Evolutionary conservation across 1,284 basidiomycete genomes (phyloP).

Genomic region (Heliocybe sulcata): DNA sequence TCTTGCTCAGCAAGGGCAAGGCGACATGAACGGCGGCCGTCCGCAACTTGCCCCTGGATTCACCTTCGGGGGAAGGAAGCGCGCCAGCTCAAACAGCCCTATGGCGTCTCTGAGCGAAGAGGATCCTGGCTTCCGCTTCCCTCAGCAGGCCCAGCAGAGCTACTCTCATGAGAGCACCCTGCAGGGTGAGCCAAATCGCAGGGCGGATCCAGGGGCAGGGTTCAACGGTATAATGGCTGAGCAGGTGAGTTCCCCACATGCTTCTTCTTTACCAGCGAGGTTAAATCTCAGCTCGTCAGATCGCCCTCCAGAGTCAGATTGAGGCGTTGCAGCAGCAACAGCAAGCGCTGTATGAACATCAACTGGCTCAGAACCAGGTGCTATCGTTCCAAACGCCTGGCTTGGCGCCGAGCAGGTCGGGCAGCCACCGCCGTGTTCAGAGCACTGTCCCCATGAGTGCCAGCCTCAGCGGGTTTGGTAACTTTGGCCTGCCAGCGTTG

Average conservation of each 20-base stretch:
- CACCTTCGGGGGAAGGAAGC: slow-evolving; percentile 75
- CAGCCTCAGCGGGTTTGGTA: slow-evolving; percentile 33
- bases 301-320: slow-evolving; percentile 85
- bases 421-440: slow-evolving; percentile 82
- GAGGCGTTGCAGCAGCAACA: slow-evolving; percentile 88
- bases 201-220: slow-evolving; percentile 25
- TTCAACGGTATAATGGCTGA: slow-evolving; percentile 83
- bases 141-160: slow-evolving; percentile 50
- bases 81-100: slow-evolving; percentile 33
- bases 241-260: slow-evolving; percentile 47
- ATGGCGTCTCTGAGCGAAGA: slow-evolving; percentile 75
- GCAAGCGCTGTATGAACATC: slow-evolving; percentile 81
- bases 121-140: slow-evolving; percentile 75
- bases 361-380: slow-evolving; percentile 71
- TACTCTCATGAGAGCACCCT: slow-evolving; percentile 29
- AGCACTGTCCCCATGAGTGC: slow-evolving; percentile 71
- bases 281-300: slow-evolving; percentile 35
- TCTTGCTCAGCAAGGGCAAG: slow-evolving; percentile 69
- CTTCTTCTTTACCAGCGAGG: slow-evolving; percentile 1
- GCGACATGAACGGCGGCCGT: slow-evolving; percentile 70
- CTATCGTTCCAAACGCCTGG: slow-evolving; percentile 67
- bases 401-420: slow-evolving; percentile 52
- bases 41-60: slow-evolving; percentile 86
- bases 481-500: slow-evolving; percentile 40
- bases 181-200: slow-evolving; percentile 55